Percentiles rank a stretch among this genome's conserved stretches.
Conservation (phyloP, 768 basidiomycete genomes). For the Austroboletus festivus region DNA sequence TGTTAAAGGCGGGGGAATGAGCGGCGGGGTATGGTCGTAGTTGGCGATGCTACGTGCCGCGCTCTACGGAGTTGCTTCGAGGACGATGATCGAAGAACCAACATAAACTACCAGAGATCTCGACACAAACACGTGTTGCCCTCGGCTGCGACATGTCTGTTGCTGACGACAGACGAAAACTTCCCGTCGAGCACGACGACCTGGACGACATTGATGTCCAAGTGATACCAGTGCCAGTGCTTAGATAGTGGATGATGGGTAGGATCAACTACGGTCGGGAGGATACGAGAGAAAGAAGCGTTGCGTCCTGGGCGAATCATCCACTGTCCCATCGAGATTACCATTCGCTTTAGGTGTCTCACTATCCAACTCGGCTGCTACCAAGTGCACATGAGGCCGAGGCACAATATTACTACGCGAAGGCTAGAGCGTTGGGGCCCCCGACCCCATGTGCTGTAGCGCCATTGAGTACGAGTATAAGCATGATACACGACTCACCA, state of each 20-base stretch:
- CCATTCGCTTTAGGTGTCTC: background rate
- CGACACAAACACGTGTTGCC: background rate
- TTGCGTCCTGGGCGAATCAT: slow-evolving; percentile 7
- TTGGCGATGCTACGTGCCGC: slow-evolving; percentile 27
- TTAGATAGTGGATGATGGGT: background rate
- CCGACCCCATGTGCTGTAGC: too few relatives aligned
- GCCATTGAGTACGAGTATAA: too few relatives aligned
- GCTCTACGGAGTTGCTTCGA: slow-evolving; percentile 31
- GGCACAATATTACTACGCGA: too few relatives aligned
- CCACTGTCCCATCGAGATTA: slow-evolving; percentile 7
- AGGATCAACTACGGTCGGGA: background rate
- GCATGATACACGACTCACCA: too few relatives aligned
- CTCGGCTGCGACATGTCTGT: background rate
- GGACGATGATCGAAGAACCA: slow-evolving; percentile 30
- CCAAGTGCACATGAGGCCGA: too few relatives aligned
- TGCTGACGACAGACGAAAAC: too few relatives aligned
- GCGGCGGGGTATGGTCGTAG: slow-evolving; percentile 3
- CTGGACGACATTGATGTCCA: too few relatives aligned
- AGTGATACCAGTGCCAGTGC: too few relatives aligned
- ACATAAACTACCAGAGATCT: slow-evolving; percentile 9
- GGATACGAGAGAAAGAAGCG: slow-evolving; percentile 5
- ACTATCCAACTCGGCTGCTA: background rate
- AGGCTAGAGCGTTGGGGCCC: too few relatives aligned
- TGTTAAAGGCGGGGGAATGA: background rate
- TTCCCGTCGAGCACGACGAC: too few relatives aligned